phyloP scores from a whole-genome alignment of 2,329 filamentous ascomycete species.

The Trichoderma atroviride region DNA sequence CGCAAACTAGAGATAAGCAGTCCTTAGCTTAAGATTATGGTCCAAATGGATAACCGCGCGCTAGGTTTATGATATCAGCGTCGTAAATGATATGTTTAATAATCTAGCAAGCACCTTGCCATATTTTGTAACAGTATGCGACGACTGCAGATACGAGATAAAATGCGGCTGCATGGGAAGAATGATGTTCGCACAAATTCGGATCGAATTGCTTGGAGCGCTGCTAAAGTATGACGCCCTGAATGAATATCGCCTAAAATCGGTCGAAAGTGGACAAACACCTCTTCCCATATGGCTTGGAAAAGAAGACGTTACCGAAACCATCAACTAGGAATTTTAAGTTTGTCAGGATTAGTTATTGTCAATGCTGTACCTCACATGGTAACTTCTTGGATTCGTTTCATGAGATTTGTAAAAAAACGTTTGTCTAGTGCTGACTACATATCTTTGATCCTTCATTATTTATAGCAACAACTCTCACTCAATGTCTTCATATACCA shows the following conservation, averaged over 20 bases:
- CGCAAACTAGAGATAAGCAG: background rate
- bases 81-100: background rate
- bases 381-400: background rate
- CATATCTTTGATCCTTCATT: background rate
- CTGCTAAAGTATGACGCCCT: background rate
- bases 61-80: background rate
- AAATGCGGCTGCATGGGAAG: background rate
- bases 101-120: background rate
- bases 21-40: background rate
- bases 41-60: background rate
- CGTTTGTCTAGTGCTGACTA: slow-evolving; percentile 3
- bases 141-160: background rate
- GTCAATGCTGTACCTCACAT: background rate
- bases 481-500: background rate
- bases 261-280: slow-evolving; percentile 11
- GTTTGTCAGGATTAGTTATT: background rate
- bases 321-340: background rate
- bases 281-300: background rate
- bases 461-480: background rate
- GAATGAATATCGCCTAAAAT: slow-evolving; percentile 6
- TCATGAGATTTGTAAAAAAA: background rate
- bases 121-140: background rate
- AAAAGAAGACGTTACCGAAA: background rate
- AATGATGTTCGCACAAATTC: background rate
- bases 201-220: background rate